A percentile compares a stretch with the other conserved stretches of the same genome.
These are phyloP conservation scores for Penicillium daleae DNA, from an alignment of 495 filamentous ascomycete genomes.

Conservation along the genomic window DNA sequence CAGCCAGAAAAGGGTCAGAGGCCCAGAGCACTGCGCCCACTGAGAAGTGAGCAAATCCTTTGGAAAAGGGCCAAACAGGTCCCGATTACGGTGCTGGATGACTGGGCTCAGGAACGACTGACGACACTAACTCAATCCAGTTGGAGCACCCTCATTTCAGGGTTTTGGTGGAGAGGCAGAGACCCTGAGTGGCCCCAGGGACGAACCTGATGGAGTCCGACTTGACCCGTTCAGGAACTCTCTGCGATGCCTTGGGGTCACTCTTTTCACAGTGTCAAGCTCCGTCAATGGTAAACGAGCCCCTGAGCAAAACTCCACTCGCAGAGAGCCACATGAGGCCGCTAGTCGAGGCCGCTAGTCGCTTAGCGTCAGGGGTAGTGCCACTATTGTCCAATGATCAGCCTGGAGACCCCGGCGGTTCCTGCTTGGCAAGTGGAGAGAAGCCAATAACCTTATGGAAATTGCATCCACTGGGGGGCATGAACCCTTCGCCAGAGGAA, in stretches of 20 bases:
- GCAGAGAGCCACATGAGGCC: constrained; percentile 15
- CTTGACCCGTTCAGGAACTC: constrained; percentile 5
- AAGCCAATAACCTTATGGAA: constrained; percentile 25
- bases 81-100: constrained; percentile 2
- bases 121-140: constrained; percentile 19
- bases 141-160: constrained; percentile 2
- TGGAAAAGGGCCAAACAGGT: constrained; percentile 6
- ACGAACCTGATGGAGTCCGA: constrained; percentile 8
- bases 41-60: background rate
- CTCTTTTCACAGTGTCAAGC: background rate
- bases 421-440: constrained; percentile 29
- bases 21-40: constrained; percentile 16
- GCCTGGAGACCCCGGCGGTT: constrained; percentile 26
- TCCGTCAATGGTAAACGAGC: background rate
- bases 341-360: constrained; percentile 16
- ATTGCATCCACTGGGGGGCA: constrained; percentile 3
- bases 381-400: constrained; percentile 14
- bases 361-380: constrained; percentile 29
- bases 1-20: constrained; percentile 27
- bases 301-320: constrained; percentile 25
- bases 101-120: constrained; percentile 12
- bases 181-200: constrained; percentile 24
- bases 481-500: constrained; percentile 8
- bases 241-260: constrained; percentile 13
- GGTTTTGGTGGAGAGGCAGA: background rate